Conservation (phyloP, 1,139 yeast genomes). For the Candida buenavistaensis region DNA sequence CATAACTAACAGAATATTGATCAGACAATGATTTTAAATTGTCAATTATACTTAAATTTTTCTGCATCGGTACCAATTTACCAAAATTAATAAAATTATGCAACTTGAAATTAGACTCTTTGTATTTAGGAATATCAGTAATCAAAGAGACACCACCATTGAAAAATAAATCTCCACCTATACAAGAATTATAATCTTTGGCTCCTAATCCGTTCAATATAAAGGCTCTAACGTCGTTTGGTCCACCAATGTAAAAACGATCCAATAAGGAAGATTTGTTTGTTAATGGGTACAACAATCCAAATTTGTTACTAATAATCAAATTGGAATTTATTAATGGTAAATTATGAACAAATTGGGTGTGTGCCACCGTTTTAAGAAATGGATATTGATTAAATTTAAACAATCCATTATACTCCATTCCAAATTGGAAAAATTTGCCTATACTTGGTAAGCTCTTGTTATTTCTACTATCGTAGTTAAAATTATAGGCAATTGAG, state of each 20-base stretch:
- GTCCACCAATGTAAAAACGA: slow-evolving; percentile 63
- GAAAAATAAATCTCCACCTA: slow-evolving; percentile 81
- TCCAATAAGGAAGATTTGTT: slow-evolving; percentile 55
- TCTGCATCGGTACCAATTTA: slow-evolving; percentile 50
- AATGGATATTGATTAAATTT: slow-evolving; percentile 31
- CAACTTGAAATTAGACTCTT: slow-evolving; percentile 63
- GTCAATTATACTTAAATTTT: slow-evolving; percentile 17
- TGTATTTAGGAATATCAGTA: slow-evolving; percentile 60
- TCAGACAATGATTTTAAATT: slow-evolving; percentile 25
- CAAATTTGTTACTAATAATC: slow-evolving; percentile 49
- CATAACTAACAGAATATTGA: slow-evolving; percentile 56
- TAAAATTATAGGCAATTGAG: slow-evolving; percentile 50
- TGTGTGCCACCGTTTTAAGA: slow-evolving; percentile 49
- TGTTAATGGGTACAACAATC: slow-evolving; percentile 43
- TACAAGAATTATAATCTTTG: slow-evolving; percentile 53
- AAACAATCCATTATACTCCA: slow-evolving; percentile 58
- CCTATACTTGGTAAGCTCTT: slow-evolving; percentile 62
- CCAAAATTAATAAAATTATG: slow-evolving; percentile 80
- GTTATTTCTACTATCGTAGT: slow-evolving; percentile 60
- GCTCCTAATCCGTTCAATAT: slow-evolving; percentile 85
- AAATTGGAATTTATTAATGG: slow-evolving; percentile 30
- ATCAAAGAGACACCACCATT: slow-evolving; percentile 73
- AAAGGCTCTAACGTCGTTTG: slow-evolving; percentile 81
- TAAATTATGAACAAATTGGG: slow-evolving; percentile 37
- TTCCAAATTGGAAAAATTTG: slow-evolving; percentile 45